Percentiles rank a stretch among this genome's conserved stretches.
phyloP scores from a whole-genome alignment of 2,329 filamentous ascomycete genomes.

The Arachnopeziza araneosa region DNA sequence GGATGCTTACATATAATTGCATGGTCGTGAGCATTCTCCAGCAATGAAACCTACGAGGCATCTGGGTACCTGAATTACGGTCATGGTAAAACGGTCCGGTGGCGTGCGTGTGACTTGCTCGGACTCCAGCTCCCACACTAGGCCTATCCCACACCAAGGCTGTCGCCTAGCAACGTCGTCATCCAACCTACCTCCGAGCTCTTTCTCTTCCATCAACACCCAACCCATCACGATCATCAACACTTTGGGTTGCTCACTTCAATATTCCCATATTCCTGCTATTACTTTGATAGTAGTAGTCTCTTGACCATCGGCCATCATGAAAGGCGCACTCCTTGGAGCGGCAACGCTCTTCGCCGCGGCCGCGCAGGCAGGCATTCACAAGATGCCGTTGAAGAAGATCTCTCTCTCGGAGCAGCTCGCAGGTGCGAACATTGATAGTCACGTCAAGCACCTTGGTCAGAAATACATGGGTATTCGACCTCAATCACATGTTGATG shows the following conservation, averaged over 20 bases:
- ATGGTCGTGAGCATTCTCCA: too few species aligned
- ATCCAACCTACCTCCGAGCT: neutral
- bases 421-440: slow-evolving; percentile 74
- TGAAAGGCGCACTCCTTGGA: slow-evolving; percentile 83
- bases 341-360: slow-evolving; percentile 75
- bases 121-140: too few species aligned
- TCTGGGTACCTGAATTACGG: too few species aligned
- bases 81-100: too few species aligned
- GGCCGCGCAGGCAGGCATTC: slow-evolving; percentile 76
- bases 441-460: slow-evolving; percentile 74
- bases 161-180: neutral
- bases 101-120: too few species aligned
- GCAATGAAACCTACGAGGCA: too few species aligned
- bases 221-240: neutral
- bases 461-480: slow-evolving; percentile 95
- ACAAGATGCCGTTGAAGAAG: slow-evolving; percentile 99
- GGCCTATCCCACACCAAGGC: too few species aligned
- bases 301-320: slow-evolving; percentile 37
- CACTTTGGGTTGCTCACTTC: too few species aligned
- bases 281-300: slow-evolving; percentile 26
- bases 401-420: slow-evolving; percentile 87
- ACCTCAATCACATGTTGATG: slow-evolving; percentile 62
- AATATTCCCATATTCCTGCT: neutral
- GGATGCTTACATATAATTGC: too few species aligned
- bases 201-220: neutral